Percentiles rank a stretch among this genome's conserved stretches.
Conservation (phyloP, 805 yeast genomes). For the Monosporozyma unispora region DNA sequence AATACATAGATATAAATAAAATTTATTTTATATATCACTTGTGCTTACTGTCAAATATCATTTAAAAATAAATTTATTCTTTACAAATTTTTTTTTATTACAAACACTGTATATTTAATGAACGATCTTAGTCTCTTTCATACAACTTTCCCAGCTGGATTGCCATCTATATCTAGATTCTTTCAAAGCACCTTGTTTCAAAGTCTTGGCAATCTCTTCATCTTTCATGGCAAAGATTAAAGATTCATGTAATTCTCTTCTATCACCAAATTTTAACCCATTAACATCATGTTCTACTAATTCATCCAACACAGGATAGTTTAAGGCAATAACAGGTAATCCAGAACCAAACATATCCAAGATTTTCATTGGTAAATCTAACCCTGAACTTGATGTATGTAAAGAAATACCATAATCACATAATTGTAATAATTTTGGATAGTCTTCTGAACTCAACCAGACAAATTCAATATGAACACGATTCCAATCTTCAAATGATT, state of each 20-base stretch:
- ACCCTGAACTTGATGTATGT: conserved; percentile 86
- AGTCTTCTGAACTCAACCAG: conserved; percentile 74
- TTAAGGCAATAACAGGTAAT: conserved; percentile 74
- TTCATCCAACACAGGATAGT: conserved; percentile 71
- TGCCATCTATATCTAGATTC: conserved; percentile 72
- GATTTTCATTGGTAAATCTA: conserved; percentile 95
- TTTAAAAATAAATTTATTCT: not conserved
- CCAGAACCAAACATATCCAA: conserved; percentile 96
- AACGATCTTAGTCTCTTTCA: conserved; percentile 19
- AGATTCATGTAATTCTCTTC: conserved; percentile 38
- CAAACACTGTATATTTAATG: conserved; percentile 1
- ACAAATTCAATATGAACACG: conserved; percentile 51
- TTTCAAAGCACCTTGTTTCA: conserved; percentile 61
- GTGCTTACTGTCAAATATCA: not conserved
- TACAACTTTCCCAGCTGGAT: conserved; percentile 51
- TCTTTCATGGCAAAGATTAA: conserved; percentile 32
- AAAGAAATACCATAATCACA: conserved; percentile 87
- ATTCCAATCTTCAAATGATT: conserved; percentile 31
- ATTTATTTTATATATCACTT: not conserved
- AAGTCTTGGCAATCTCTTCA: conserved; percentile 25
- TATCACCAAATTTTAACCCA: conserved; percentile 50
- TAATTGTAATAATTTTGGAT: conserved; percentile 61
- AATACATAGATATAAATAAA: not conserved
- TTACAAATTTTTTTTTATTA: not conserved
- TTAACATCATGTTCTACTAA: conserved; percentile 59